Base-by-base conservation (phyloP, 2,329 filamentous ascomycete genomes). In the Ophiostoma tasmaniense region DNA sequence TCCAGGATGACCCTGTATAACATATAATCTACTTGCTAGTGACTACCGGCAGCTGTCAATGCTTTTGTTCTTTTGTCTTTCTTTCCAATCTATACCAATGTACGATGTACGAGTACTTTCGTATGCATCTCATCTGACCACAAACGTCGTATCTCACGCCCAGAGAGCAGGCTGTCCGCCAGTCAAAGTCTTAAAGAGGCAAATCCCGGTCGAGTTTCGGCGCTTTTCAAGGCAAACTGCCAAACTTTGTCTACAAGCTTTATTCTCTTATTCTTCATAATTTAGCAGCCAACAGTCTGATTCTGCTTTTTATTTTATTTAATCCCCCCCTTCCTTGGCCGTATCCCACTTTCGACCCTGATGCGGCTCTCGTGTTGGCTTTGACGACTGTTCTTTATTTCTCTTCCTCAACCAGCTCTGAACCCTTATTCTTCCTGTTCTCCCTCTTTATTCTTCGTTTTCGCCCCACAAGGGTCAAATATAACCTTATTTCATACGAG, bases 401-500 rank as follows among this genome's bases (percentile, higher is more conserved):
- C 22, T 11, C n/a, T 25, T 25, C 1, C 50, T 55, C 50, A n/a
- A 13, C 22, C 8, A 14, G n/a, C 22, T 55, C 22, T 50, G 20
- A 20, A 25, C 22, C n/a, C 22, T 55, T 55, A 7, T 25, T 55
- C 39, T 45, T 45, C 17, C 22, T 39, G 37, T 14, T 11, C 52
- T 59, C 22, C 25, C 14, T 61, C 25, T 30, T 28, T 61, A 25
- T 33, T 61, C 28, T 28, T 14, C 1, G 13, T 28, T 17, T 33
- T 64, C 17, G 25, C 59, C 59, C 59, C 59, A 62, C 59, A 62
- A 62, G 30, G 59, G 59, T n/a, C 20, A n/a, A 22, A 22, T 13
- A 14, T n/a, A 35, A 64, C 61, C 61, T 64, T 64, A 37, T 17
- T 39, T 37, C 61, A 64, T 64, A 64, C 61, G 61, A 64, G 61